Evolutionary conservation across 2,329 filamentous ascomycete genomes (phyloP), one percentile per base, ranked within the genome.

Genomic region (Fusarium fujikuroi): DNA sequence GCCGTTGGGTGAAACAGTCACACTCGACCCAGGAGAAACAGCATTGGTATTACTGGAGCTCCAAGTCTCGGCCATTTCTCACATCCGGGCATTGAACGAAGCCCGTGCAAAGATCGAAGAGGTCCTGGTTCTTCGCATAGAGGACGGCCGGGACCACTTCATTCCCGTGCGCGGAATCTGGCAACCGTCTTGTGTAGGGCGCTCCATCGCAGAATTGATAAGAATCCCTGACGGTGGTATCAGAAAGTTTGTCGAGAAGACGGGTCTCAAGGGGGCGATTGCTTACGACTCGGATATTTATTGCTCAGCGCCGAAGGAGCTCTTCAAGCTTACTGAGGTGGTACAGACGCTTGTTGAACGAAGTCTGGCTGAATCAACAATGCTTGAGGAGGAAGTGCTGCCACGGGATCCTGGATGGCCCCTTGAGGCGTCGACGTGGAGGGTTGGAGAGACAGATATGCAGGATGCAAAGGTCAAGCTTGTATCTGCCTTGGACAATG

Each of bases 121-220:
- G 73, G 91, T 99, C 7, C 85, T 99, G 12, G 92, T 99, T 4
- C 86, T 99, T 14, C 91, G 95, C 2, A 93, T 99, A 9, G 87
- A 90, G 16, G 90, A 92, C 59, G 97, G 97, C 2, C 89, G 95
- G 53, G 96, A 99, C 77, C 93, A 98, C 79, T 99, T 99, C 79
- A 90, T 99, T 43, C 92, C 95, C 0, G 86, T 97, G 1, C 91
- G 89, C 30, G 96, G 89, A 0, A 85, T 83, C 3, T 99, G 96
- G 95, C 84, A 92, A 7, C 92, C 93, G 14, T 94, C 94, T 1
- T 93, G 91, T 76, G 93, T 98, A 54, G 94, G 93, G 1, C 91
- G 94, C 42, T 95, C 93, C 0, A 88, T 99, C n/a, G 92, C 95
- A 68, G 95, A 97, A 77, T 87, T 99, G 14, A 94, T 97, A 56